A percentile compares a stretch with the other conserved stretches of the same genome.
phyloP scores from a whole-genome alignment of 495 filamentous ascomycete species.

The Choiromyces venosus region DNA sequence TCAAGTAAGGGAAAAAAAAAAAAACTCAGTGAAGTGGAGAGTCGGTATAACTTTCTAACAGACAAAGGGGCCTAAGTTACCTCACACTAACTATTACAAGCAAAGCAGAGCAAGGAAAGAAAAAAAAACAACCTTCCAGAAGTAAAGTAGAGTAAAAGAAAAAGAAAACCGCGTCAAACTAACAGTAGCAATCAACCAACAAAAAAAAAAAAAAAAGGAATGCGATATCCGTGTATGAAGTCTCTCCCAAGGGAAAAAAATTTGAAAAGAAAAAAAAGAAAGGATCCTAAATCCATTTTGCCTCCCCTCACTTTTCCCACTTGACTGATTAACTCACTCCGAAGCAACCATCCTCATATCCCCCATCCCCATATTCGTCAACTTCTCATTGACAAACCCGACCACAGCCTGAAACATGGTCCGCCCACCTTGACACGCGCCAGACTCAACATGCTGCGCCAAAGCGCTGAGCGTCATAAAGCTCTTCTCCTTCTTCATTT shows the following conservation, averaged over 20 bases:
- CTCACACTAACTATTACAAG: neutral
- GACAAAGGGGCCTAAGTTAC: neutral
- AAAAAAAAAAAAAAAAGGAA: too few relatives aligned
- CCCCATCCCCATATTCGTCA: slow-evolving; percentile 18
- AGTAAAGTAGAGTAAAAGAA: neutral
- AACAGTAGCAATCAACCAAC: neutral
- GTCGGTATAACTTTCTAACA: neutral
- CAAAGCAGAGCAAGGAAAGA: too few relatives aligned
- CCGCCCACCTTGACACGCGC: slow-evolving; percentile 25
- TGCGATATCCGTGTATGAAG: neutral
- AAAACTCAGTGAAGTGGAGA: neutral
- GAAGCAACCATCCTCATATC: slow-evolving; percentile 8
- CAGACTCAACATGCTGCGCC: slow-evolving; percentile 29
- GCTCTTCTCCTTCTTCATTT: slow-evolving; percentile 7
- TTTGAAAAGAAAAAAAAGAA: neutral
- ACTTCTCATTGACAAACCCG: slow-evolving; percentile 26
- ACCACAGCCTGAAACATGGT: slow-evolving; percentile 20
- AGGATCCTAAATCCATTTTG: neutral
- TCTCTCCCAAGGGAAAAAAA: neutral
- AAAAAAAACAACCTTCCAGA: neutral
- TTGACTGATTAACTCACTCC: neutral
- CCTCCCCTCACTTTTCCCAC: neutral
- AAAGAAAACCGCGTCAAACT: neutral
- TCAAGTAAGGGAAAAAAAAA: too few relatives aligned
- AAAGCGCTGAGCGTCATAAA: slow-evolving; percentile 26